Base-by-base conservation (phyloP, 2,329 filamentous ascomycete species). In the Knufia petricola region DNA sequence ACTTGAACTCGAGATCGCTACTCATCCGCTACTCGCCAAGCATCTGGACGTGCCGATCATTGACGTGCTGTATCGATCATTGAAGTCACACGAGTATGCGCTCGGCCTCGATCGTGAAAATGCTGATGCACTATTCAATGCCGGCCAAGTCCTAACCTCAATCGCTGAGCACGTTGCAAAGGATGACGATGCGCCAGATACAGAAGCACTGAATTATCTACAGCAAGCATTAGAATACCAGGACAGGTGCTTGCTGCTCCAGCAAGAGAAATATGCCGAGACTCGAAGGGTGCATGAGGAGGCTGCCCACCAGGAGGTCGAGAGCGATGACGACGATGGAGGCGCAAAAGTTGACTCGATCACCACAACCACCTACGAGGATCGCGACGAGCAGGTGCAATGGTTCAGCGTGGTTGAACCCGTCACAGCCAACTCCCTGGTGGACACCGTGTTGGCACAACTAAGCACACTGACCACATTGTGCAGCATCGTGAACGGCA, bases 121-220 rank as follows among this genome's bases (percentile, higher is more conserved):
- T 60, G 69, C 80, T 1, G 82, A 87, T 63, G 72, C 78, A 3
- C 66, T 84, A 7, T 87, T 86, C 69, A 87, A 87, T 60, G 81
- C 79, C 4, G 80, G 77, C 1, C 83, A 86, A 63, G 78, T 85
- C 2, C 68, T 86, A 31, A 82, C 78, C 0, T 79, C 75, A 53
- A 68, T 86, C 31, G 81, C 79, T 1, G 83, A 87, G 65, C 45
- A 49, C 20, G 61, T 77, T 6, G 68, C 74, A 1, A 76, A 79
- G 43, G 69, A 71, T n/a, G 72, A 71, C 36, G 70, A 73, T 4
- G 61, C 63, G 1, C 63, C 61, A 2, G 67, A 72, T 19, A 60
- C 61, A 36, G 66, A 77, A 49, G 73, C 77, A 0, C 64, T 76
- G 12, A 67, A 69, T 20, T 66, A 77, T 8, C 65, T 82, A 17